Conservation (phyloP, 176 grass and related monocot species). For the Lolium rigidum region DNA sequence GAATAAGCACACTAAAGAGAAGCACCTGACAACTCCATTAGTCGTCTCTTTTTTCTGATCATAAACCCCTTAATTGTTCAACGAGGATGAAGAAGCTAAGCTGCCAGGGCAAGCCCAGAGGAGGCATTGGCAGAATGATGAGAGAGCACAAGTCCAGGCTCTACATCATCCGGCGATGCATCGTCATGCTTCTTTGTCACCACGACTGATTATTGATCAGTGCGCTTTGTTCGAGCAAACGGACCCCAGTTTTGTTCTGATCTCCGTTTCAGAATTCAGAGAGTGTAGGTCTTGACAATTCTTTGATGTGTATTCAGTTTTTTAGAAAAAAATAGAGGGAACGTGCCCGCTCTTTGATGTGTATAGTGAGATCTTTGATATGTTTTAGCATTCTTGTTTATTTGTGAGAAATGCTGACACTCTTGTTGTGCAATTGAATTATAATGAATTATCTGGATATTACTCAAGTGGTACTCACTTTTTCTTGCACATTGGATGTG, state of each 20-base stretch:
- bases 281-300: background rate
- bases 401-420: background rate
- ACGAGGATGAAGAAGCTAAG: slow-evolving; percentile 29
- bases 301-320: slow-evolving; percentile 24
- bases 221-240: background rate
- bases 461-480: background rate
- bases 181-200: slow-evolving; percentile 49
- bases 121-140: slow-evolving; percentile 40
- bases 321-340: background rate
- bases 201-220: slow-evolving; percentile 32
- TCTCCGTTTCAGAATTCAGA: background rate
- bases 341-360: slow-evolving; percentile 21
- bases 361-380: background rate
- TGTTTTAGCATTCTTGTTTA: background rate
- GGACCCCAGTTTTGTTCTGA: background rate
- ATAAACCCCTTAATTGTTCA: background rate
- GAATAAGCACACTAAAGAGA: background rate
- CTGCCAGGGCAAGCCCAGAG: slow-evolving; percentile 16
- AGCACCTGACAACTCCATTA: background rate
- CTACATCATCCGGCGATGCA: slow-evolving; percentile 56
- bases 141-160: slow-evolving; percentile 55
- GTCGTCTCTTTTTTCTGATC: background rate
- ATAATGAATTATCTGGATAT: slow-evolving; percentile 8
- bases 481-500: background rate
- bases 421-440: background rate